These are phyloP conservation scores for Kodamaea anthophila DNA, from an alignment of 1,139 yeast genomes.

Conservation along the genomic window DNA sequence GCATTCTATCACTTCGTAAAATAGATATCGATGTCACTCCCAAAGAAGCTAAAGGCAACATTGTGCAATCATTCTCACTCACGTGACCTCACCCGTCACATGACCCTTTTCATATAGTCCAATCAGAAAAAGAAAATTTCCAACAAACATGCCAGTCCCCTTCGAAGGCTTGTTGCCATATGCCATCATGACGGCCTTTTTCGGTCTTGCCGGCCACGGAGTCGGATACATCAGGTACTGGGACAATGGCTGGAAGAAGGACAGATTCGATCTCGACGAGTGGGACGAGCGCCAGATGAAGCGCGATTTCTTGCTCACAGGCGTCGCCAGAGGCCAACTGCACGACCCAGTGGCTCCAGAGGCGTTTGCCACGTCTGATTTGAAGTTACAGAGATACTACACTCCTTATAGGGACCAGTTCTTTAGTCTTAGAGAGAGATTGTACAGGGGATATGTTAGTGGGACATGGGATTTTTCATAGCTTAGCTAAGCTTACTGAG, in stretches of 20 bases:
- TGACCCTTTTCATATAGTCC: conserved; percentile 8
- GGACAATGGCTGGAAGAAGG: conserved; percentile 49
- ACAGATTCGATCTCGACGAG: conserved; percentile 52
- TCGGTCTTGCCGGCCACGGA: conserved; percentile 46
- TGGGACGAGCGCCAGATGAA: conserved; percentile 58
- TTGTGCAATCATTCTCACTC: no score
- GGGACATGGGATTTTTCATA: conserved; percentile 44
- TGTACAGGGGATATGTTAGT: conserved; percentile 43
- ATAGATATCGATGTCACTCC: no score
- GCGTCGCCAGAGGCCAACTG: conserved; percentile 63
- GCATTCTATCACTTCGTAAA: no score
- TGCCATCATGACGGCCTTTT: conserved; percentile 53
- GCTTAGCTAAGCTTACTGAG: background rate
- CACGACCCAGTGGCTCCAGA: conserved; percentile 71
- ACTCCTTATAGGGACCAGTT: conserved; percentile 46
- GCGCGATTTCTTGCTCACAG: conserved; percentile 73
- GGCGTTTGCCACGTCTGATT: conserved; percentile 42
- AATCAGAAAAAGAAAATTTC: conserved; percentile 10
- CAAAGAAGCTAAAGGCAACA: no score
- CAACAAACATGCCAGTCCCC: conserved; percentile 48
- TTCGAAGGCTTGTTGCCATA: conserved; percentile 68
- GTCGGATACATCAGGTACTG: conserved; percentile 40
- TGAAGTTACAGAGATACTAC: conserved; percentile 36
- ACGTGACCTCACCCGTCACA: background rate
- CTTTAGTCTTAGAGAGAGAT: conserved; percentile 44